Base-by-base conservation (phyloP, 2,329 filamentous ascomycete genomes). In the Diaporthe velutina region DNA sequence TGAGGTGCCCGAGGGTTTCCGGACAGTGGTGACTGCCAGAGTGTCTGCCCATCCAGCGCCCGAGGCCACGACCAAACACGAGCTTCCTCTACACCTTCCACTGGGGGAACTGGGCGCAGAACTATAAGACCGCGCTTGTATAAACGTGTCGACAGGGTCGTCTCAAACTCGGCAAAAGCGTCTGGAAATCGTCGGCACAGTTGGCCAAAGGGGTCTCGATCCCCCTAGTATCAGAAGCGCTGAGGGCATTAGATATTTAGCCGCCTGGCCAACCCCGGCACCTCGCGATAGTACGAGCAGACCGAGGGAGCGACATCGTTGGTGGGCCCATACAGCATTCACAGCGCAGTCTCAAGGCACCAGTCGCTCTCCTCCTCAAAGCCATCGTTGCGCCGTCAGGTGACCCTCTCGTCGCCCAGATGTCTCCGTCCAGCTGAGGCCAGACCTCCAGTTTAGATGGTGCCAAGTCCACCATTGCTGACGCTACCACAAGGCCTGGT, bases 381-480 rank as follows among this genome's bases (percentile, higher is more conserved):
- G 64, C 64, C 45, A 68, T 68, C 64, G 33, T 38, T 38, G 48
- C 54, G 45, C 64, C 64, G 64, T 68, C 64, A 68, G 64, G 64
- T 68, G 64, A 68, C 64, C 13, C 45, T 54, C 48, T 54, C 48
- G 22, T 40, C 45, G 30, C 17, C 60, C 28, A 45, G 15, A 33
- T 13, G 33, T 17, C 30, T 40, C 64, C 45, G 45, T 33, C 48
- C 64, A 68, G 64, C 64, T 68, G 64, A 54, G 64, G 64, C 64
- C 64, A 68, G 64, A 68, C 64, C 64, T 40, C 30, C n/a, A 12
- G 7, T 52, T 68, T 68, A 68, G 48, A 68, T 68, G 64, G 64
- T 68, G 64, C 64, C 64, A 68, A 68, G 64, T 54, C 64, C 64
- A 54, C 64, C 64, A 68, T 68, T 68, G 64, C 64, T 68, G 64